Percentiles rank a stretch among this genome's conserved stretches.
Evolutionary conservation across 2,329 filamentous ascomycete genomes (phyloP).

Genomic region (Exophiala mesophila): DNA sequence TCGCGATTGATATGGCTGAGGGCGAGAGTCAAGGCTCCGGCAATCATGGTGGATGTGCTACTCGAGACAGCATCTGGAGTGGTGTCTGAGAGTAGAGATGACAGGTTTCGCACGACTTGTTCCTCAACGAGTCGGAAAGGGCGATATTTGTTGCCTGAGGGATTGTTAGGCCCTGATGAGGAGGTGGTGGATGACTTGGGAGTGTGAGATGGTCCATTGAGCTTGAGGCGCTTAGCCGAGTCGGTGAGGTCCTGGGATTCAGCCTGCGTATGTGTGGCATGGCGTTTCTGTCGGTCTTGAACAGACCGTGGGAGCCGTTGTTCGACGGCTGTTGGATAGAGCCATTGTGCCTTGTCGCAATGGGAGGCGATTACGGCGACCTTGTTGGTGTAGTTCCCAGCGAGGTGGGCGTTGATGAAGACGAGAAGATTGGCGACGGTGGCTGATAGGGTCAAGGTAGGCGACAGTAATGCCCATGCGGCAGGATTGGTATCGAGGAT

Average conservation of each 20-base stretch:
- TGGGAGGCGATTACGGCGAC: slow-evolving; percentile 90
- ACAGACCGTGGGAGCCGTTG: slow-evolving; percentile 16
- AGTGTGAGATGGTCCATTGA: slow-evolving; percentile 22
- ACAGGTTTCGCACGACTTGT: slow-evolving; percentile 69
- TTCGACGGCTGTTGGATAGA: slow-evolving; percentile 63
- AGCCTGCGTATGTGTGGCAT: slow-evolving; percentile 33
- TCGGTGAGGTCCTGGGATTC: slow-evolving; percentile 17
- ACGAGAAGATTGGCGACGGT: slow-evolving; percentile 86
- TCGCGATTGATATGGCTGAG: slow-evolving; percentile 87
- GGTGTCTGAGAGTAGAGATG: slow-evolving; percentile 66
- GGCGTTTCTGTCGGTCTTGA: slow-evolving; percentile 12
- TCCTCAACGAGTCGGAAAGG: slow-evolving; percentile 85
- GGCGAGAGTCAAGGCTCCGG: slow-evolving; percentile 84
- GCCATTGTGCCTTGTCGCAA: slow-evolving; percentile 77
- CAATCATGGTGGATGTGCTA: slow-evolving; percentile 76
- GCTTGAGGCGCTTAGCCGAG: slow-evolving; percentile 21
- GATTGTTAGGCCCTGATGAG: slow-evolving; percentile 20
- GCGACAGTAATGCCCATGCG: slow-evolving; percentile 76
- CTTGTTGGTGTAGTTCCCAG: slow-evolving; percentile 88
- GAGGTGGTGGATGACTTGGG: slow-evolving; percentile 27
- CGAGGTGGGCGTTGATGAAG: slow-evolving; percentile 94
- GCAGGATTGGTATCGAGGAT: slow-evolving; percentile 95
- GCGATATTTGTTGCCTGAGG: slow-evolving; percentile 80
- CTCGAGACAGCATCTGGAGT: slow-evolving; percentile 58
- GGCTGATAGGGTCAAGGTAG: slow-evolving; percentile 71